Conservation (phyloP, 2,329 filamentous ascomycete genomes). For the Trichoderma arundinaceum region DNA sequence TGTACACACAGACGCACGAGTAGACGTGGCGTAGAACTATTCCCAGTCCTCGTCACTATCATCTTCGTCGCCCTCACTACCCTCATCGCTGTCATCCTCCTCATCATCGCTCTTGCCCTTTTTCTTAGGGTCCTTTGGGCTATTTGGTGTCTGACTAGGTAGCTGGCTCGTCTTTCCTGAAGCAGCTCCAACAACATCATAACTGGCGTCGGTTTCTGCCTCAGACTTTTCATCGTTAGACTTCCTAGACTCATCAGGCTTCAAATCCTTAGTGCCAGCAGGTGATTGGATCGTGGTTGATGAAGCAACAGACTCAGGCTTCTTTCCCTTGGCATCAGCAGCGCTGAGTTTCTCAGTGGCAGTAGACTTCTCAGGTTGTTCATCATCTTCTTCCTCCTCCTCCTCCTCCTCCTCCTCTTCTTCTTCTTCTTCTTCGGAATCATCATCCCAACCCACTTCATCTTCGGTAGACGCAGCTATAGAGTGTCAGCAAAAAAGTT, state of each 20-base stretch:
- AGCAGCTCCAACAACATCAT: constrained; percentile 84
- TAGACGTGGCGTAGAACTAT: constrained; percentile 46
- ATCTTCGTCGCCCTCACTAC: constrained; percentile 52
- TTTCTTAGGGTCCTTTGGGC: constrained; percentile 61
- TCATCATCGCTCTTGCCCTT: constrained; percentile 51
- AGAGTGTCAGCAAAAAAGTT: constrained; percentile 24
- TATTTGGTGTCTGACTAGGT: constrained; percentile 82
- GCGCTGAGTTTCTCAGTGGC: constrained; percentile 46
- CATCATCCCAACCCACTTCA: constrained; percentile 72
- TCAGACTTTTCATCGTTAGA: constrained; percentile 91
- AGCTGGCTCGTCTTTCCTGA: constrained; percentile 80
- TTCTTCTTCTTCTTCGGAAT: constrained; percentile 55
- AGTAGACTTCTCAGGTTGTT: constrained; percentile 33
- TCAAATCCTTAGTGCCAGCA: constrained; percentile 53
- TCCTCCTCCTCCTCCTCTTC: constrained; percentile 47
- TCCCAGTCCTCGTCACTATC: constrained; percentile 74
- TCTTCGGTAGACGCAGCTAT: constrained; percentile 72
- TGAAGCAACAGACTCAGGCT: constrained; percentile 59
- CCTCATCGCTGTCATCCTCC: constrained; percentile 49
- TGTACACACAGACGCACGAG: constrained; percentile 9
- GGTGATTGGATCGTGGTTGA: constrained; percentile 66
- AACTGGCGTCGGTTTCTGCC: constrained; percentile 92
- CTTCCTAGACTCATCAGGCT: constrained; percentile 68
- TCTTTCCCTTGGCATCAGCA: constrained; percentile 43
- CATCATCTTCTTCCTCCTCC: constrained; percentile 47